Base-by-base conservation (phyloP, 352 stramenopile species). In the Phytophthora ohioensis region DNA sequence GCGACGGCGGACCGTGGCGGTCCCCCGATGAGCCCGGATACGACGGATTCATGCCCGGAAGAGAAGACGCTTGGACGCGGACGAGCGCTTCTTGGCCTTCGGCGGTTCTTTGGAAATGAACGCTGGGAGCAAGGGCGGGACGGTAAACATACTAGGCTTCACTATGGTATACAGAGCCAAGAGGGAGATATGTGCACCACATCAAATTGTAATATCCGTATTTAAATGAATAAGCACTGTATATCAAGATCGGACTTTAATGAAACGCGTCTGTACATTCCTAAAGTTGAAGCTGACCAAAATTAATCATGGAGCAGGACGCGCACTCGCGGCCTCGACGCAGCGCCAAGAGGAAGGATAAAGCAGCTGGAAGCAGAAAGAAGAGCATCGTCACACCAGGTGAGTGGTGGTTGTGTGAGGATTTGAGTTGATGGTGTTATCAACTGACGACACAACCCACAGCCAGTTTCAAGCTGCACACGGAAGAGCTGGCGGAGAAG, bases 11-110 rank as follows among this genome's bases (percentile, higher is more conserved):
- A 17, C 85, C 85, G 45, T 91, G 83, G 57, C 82, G 82, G 67
- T 92, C 86, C 31, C 84, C 84, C 10, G 84, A 90, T 38, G 84
- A 82, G 9, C 86, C 82, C 48, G 84, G 84, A 73, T 88, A 93
- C 74, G 86, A 93, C 62, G 86, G 86, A 68, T 93, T 93, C 86
- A 93, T 93, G 48, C n/a, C 55, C 53, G 30, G 7, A 53, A 47
- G 49, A 54, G 49, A 39, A 9, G 15, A 27, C 57, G 49, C 38
- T 55, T 56, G 0, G 30, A 32, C 41, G 41, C 53, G 15, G 10
- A 10, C 5, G 32, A 38, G 48, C 52, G 42, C 64, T 66, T 64
- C 54, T 71, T 62, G 60, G 38, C 38, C 42, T 66, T 68, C n/a
- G 56, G 17, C 53, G 43, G 36, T 71, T 75, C 46, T 68, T 68